A percentile compares a stretch with the other conserved stretches of the same genome.
These are phyloP conservation scores for Cinnamomum chago DNA, from an alignment of 164 flowering plant genomes.

Conservation along the genomic window DNA sequence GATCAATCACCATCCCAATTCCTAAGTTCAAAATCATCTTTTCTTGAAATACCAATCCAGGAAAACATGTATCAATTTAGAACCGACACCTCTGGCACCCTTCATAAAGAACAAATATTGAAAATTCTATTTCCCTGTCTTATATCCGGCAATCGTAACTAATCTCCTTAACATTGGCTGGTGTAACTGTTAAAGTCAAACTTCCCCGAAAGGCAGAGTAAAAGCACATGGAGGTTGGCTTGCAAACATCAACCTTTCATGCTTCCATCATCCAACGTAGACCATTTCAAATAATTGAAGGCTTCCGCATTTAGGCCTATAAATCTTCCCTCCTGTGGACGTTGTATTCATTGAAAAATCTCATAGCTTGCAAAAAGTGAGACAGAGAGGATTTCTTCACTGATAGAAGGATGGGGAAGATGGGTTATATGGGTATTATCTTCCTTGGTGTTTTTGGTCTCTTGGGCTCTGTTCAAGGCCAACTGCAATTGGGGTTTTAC, in stretches of 20 bases:
- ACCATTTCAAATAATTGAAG: background rate
- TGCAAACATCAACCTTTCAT: background rate
- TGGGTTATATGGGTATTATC: constrained; percentile 13
- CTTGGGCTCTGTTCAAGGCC: constrained; percentile 35
- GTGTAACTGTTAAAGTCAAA: no score
- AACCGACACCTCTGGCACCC: no score
- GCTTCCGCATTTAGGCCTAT: background rate
- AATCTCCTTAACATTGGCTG: no score
- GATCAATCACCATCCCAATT: no score
- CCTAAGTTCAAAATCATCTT: no score
- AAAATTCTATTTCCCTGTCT: no score
- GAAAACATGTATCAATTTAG: no score
- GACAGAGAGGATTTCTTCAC: background rate
- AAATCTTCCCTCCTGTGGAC: background rate
- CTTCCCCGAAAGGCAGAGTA: no score
- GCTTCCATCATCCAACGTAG: background rate
- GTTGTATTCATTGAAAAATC: background rate
- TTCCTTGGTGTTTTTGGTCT: constrained; percentile 24
- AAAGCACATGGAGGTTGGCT: no score
- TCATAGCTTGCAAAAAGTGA: background rate
- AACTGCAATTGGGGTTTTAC: constrained; percentile 51
- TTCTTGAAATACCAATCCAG: no score
- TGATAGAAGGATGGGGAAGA: constrained; percentile 10
- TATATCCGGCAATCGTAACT: no score
- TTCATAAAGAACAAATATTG: no score